These are phyloP conservation scores for Chamaenerion angustifolium DNA, from an alignment of 345 rosid species.

Conservation along the genomic window DNA sequence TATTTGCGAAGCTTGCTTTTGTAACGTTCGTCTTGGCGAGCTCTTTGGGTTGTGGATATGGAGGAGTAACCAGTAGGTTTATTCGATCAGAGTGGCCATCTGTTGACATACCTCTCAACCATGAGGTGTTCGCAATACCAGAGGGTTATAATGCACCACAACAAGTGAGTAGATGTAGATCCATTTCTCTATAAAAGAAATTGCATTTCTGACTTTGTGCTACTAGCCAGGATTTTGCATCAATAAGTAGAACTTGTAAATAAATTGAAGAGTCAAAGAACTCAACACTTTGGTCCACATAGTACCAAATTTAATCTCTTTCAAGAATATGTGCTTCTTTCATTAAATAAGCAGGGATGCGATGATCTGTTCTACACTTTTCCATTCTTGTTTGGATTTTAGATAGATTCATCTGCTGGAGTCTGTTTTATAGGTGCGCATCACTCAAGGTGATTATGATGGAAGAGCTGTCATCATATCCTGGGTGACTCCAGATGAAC, in stretches of 20 bases:
- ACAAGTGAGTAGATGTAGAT: conserved; percentile 34
- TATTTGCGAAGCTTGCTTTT: conserved; percentile 2
- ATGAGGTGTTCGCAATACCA: conserved; percentile 58
- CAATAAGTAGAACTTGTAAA: background rate
- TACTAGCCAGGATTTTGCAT: background rate
- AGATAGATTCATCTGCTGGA: conserved; percentile 1
- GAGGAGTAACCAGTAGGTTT: conserved; percentile 54
- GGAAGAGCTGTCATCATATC: conserved; percentile 82
- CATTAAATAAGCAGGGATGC: no score
- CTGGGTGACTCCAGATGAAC: conserved; percentile 73
- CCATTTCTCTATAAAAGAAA: background rate
- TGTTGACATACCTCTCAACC: conserved; percentile 61
- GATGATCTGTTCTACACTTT: background rate
- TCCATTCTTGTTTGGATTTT: background rate
- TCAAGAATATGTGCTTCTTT: no score
- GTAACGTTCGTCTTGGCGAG: conserved; percentile 22
- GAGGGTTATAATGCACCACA: conserved; percentile 80
- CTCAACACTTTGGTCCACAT: no score
- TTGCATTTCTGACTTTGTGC: background rate
- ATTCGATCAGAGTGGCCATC: conserved; percentile 80
- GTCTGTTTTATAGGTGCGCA: conserved; percentile 43
- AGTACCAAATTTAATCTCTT: no score
- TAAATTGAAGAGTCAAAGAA: no score
- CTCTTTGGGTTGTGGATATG: conserved; percentile 25
- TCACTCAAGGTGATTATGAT: conserved; percentile 87